Percentiles rank a stretch among this genome's conserved stretches.
Evolutionary conservation across 2,329 filamentous ascomycete genomes (phyloP).

Genomic region (Fusarium metavorans): DNA sequence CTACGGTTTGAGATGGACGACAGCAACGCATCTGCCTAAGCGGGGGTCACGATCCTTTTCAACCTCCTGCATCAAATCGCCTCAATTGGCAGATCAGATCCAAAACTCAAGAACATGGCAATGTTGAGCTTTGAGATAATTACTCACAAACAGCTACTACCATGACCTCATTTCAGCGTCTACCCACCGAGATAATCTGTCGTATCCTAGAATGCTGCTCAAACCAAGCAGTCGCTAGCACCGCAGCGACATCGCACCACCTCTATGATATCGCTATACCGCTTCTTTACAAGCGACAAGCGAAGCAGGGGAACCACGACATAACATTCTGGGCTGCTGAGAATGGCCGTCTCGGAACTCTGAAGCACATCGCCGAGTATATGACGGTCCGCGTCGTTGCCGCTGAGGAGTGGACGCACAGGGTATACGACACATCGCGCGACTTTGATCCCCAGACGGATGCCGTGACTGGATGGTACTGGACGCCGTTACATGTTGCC

Average conservation of each 20-base stretch:
- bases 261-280: slow-evolving; percentile 7
- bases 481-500: slow-evolving; percentile 8
- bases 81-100: not conserved
- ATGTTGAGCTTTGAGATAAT: not conserved
- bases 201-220: not conserved
- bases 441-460: not conserved
- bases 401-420: not conserved
- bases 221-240: not conserved
- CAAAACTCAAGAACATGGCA: not conserved
- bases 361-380: not conserved
- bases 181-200: slow-evolving; percentile 3
- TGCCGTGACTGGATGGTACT: not conserved
- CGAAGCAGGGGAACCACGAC: slow-evolving; percentile 5
- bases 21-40: not conserved
- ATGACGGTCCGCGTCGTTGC: not conserved
- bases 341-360: not conserved
- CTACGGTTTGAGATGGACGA: not conserved
- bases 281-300: slow-evolving; percentile 26
- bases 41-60: not conserved
- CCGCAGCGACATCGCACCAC: not conserved
- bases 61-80: not conserved
- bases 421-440: not conserved
- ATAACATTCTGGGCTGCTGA: slow-evolving; percentile 24
- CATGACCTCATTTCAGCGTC: not conserved
- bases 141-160: not conserved